Conservation (phyloP, 148 eudicot species). For the Gaultheria prostrata region DNA sequence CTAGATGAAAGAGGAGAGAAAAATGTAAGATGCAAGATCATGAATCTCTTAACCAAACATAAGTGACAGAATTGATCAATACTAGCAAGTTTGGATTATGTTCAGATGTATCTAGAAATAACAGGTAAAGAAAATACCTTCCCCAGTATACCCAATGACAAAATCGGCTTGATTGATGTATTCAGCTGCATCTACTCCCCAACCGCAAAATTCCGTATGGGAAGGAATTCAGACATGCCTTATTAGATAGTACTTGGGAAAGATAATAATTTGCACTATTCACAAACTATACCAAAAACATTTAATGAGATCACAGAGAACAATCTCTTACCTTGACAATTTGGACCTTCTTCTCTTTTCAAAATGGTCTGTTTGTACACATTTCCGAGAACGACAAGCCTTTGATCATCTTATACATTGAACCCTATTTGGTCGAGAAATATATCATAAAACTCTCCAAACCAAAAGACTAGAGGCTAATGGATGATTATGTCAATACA, state of each 20-base stretch:
- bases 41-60: not conserved
- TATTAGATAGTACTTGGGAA: not conserved
- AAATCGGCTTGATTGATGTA: slow-evolving; percentile 60
- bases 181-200: slow-evolving; percentile 78
- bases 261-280: not conserved
- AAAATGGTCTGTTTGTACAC: slow-evolving; percentile 82
- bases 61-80: not conserved
- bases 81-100: not conserved
- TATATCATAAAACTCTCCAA: not conserved
- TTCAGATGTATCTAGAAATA: not conserved
- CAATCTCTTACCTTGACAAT: slow-evolving; percentile 52
- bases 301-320: not conserved
- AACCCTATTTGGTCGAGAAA: slow-evolving; percentile 45
- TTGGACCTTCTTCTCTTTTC: slow-evolving; percentile 71
- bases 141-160: slow-evolving; percentile 77
- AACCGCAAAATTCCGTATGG: slow-evolving; percentile 83
- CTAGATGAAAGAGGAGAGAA: not conserved
- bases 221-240: slow-evolving; percentile 8
- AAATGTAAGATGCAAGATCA: not conserved
- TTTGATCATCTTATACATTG: slow-evolving; percentile 94
- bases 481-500: not conserved
- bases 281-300: not conserved
- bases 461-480: not conserved
- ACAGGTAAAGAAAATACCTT: slow-evolving; percentile 47
- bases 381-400: slow-evolving; percentile 70